These are phyloP conservation scores for Colletotrichum tamarilloi DNA, from an alignment of 2,329 filamentous ascomycete genomes.

Conservation along the genomic window DNA sequence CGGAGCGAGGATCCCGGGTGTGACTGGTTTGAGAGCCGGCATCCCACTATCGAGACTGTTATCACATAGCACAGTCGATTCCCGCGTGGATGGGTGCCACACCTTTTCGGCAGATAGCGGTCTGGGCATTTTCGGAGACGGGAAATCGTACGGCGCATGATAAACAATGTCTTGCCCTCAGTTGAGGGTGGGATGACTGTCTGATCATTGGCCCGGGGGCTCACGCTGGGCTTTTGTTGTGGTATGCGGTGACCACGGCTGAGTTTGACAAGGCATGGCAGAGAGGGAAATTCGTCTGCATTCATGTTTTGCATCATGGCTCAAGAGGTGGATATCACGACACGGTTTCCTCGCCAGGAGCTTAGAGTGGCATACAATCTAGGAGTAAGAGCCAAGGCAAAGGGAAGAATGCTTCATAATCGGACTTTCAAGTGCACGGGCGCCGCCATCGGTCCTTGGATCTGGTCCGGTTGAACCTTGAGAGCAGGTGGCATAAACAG, in stretches of 20 bases:
- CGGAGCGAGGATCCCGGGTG: not conserved
- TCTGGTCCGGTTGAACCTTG: not conserved
- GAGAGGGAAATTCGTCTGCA: not conserved
- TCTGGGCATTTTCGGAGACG: not conserved
- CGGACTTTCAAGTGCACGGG: not conserved
- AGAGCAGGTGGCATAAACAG: not conserved
- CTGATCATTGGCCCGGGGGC: not conserved
- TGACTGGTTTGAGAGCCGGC: not conserved
- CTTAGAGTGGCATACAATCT: too few relatives aligned
- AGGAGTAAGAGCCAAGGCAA: too few relatives aligned
- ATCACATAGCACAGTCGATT: not conserved
- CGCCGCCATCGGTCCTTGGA: too few relatives aligned
- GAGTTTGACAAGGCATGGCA: not conserved
- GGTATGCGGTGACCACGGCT: constrained; percentile 1
- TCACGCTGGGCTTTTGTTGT: not conserved
- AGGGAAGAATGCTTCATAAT: not conserved
- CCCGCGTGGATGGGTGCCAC: not conserved
- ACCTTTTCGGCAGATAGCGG: not conserved
- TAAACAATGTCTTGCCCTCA: not conserved
- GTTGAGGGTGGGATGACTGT: not conserved
- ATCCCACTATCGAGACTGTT: not conserved
- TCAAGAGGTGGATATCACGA: not conserved
- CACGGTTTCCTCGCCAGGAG: too few relatives aligned
- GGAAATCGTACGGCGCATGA: not conserved
- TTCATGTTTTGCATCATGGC: not conserved